phyloP scores from a whole-genome alignment of 129 eudicot genomes.

The Silybum marianum region DNA sequence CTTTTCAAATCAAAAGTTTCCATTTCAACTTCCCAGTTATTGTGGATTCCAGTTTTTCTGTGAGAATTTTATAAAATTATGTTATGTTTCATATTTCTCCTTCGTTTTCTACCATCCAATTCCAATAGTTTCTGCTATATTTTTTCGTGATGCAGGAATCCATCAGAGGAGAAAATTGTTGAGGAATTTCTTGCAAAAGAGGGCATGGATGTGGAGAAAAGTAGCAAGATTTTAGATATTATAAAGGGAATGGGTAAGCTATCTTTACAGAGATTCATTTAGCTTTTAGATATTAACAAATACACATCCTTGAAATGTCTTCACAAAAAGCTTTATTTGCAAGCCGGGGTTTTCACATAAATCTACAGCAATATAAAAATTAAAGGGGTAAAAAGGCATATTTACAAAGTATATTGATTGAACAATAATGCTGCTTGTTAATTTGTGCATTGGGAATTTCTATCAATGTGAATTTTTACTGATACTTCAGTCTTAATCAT shows the following conservation, averaged over 20 bases:
- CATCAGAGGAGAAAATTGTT: slow-evolving; percentile 73
- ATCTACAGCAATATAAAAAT: neutral
- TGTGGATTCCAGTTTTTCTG: neutral
- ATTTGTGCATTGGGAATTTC: neutral
- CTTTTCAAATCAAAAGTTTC: slow-evolving; percentile 1
- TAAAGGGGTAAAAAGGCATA: neutral
- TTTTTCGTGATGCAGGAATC: slow-evolving; percentile 46
- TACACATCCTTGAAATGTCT: neutral
- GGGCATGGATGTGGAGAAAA: slow-evolving; percentile 59
- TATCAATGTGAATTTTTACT: neutral
- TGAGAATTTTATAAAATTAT: neutral
- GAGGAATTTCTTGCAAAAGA: slow-evolving; percentile 77
- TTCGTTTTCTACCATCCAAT: neutral
- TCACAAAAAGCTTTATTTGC: neutral
- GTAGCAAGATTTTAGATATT: slow-evolving; percentile 60
- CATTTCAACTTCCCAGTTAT: neutral
- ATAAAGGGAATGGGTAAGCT: slow-evolving; percentile 79
- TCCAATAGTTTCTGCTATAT: slow-evolving; percentile 12
- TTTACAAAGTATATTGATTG: neutral
- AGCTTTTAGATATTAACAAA: neutral
- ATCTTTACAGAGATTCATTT: slow-evolving; percentile 2
- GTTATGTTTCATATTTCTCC: neutral
- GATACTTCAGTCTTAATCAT: slow-evolving; percentile 12
- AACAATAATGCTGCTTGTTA: neutral
- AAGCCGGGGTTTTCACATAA: neutral